phyloP scores from a whole-genome alignment of 495 filamentous ascomycete genomes.

The Neurospora intermedia region DNA sequence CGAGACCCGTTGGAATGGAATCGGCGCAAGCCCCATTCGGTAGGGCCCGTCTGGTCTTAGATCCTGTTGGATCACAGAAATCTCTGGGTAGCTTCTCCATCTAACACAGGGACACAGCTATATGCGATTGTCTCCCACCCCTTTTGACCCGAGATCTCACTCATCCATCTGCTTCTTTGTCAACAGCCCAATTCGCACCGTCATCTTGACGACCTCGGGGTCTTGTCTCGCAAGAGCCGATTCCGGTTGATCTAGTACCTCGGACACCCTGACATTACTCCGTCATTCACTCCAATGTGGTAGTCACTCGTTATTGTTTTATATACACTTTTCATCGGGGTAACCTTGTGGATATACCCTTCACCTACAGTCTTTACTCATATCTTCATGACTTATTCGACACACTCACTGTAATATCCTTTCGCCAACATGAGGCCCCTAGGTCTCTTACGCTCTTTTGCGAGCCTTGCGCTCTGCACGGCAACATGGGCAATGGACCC shows the following conservation, averaged over 20 bases:
- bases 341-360: neutral
- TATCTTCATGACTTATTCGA: neutral
- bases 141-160: neutral
- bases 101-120: neutral
- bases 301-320: neutral
- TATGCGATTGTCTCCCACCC: neutral
- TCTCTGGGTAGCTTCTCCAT: neutral
- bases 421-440: constrained; percentile 4
- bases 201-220: neutral
- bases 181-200: neutral
- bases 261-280: neutral
- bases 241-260: neutral
- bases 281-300: neutral
- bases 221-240: neutral
- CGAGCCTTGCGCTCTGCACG: constrained; percentile 10
- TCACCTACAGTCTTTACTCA: neutral
- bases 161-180: neutral
- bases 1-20: neutral
- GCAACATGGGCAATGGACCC: constrained; percentile 5
- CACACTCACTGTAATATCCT: neutral
- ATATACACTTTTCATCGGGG: neutral
- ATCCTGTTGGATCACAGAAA: neutral
- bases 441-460: constrained; percentile 7
- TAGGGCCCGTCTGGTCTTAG: neutral
- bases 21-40: neutral